phyloP scores from a whole-genome alignment of 345 rosid genomes.

The Eucalyptus pauciflora region DNA sequence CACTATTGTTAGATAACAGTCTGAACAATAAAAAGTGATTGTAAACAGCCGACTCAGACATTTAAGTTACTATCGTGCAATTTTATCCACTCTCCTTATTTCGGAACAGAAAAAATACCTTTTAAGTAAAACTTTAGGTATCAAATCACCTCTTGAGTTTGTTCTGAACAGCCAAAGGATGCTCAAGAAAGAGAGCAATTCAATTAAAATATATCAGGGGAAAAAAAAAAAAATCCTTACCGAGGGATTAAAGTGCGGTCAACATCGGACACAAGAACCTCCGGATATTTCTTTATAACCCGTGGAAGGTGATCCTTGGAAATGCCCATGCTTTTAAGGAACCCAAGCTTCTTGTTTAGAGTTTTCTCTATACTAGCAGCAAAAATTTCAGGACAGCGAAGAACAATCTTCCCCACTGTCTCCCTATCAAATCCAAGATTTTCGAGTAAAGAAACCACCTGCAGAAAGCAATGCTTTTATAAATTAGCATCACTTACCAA shows the following conservation, averaged over 20 bases:
- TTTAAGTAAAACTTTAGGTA: not conserved
- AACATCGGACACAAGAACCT: slow-evolving; percentile 58
- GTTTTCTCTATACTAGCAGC: slow-evolving; percentile 52
- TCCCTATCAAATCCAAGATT: slow-evolving; percentile 57
- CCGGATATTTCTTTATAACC: slow-evolving; percentile 77
- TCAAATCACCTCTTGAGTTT: not conserved
- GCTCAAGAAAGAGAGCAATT: not conserved
- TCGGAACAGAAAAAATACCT: not conserved
- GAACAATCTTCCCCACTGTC: slow-evolving; percentile 41
- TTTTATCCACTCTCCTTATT: not conserved
- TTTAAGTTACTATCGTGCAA: not conserved
- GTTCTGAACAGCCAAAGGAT: not conserved
- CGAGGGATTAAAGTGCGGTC: slow-evolving; percentile 58
- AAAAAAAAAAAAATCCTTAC: slow-evolving; percentile 21
- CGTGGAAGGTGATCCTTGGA: slow-evolving; percentile 39
- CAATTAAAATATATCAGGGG: not conserved
- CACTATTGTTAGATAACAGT: not conserved
- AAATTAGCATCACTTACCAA: not conserved
- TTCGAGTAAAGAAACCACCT: slow-evolving; percentile 65
- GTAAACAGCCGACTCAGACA: not conserved
- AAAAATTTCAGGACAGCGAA: slow-evolving; percentile 82
- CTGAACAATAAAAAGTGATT: not conserved
- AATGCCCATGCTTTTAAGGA: slow-evolving; percentile 52
- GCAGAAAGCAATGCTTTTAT: not conserved
- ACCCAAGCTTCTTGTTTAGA: slow-evolving; percentile 49